These are phyloP conservation scores for Prunus yedoensis DNA, from an alignment of 331 rosid species.

Conservation along the genomic window DNA sequence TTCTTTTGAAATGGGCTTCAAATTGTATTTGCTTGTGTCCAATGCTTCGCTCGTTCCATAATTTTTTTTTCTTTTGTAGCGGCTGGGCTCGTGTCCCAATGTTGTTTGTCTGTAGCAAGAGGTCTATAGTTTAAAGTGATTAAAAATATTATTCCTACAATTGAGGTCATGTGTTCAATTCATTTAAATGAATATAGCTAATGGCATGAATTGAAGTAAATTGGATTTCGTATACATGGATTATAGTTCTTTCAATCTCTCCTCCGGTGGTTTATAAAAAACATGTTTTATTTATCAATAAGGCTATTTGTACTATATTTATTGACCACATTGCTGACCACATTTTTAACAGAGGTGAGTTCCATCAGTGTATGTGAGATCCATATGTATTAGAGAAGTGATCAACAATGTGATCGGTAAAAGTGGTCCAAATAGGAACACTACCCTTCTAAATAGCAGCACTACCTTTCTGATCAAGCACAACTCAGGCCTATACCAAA, in stretches of 20 bases:
- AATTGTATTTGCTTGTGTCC: neutral
- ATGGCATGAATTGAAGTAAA: neutral
- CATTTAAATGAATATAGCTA: too few relatives aligned
- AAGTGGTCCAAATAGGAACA: too few relatives aligned
- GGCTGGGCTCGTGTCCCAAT: too few relatives aligned
- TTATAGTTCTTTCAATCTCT: neutral
- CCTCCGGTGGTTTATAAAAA: neutral
- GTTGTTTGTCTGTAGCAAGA: too few relatives aligned
- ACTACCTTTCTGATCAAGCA: neutral
- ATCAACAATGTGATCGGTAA: accelerated
- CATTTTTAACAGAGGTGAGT: too few relatives aligned
- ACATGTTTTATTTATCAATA: neutral
- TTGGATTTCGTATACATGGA: neutral
- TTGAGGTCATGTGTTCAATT: too few relatives aligned
- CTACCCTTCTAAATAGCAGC: neutral
- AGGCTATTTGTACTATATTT: too few relatives aligned
- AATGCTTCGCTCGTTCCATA: too few relatives aligned
- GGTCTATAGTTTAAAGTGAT: too few relatives aligned
- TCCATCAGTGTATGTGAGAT: accelerated
- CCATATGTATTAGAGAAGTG: too few relatives aligned
- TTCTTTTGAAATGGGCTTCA: neutral
- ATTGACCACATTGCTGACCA: accelerated
- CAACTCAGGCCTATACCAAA: neutral
- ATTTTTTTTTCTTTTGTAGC: too few relatives aligned
- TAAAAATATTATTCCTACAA: too few relatives aligned